Base-by-base conservation (phyloP, 2,329 filamentous ascomycete species). In the Rhynchosporium secalis region DNA sequence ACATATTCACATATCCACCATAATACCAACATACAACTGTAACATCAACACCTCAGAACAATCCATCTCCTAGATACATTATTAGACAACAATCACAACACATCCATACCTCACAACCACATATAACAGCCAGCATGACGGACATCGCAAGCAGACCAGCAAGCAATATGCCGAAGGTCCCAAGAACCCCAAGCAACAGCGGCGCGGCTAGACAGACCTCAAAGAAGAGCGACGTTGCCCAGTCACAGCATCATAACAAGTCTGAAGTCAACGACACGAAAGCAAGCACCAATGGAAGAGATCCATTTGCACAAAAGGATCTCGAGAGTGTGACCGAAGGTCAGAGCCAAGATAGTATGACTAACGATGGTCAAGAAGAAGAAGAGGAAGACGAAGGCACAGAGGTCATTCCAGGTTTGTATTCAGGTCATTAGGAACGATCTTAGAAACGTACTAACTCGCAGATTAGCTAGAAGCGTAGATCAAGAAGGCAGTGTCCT, bases 401-500 rank as follows among this genome's bases (percentile, higher is more conserved):
- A 51, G 59, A 61, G 29, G 59, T 59, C 10, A 59, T 48, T 15
- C 47, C 46, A 29, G 46, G 26, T 58, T 29, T 36, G 49, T 54
- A 40, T 20, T 1, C 20, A 20, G 1, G 20, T 20, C 20, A 20
- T 10, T 40, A 1, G 1, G 8, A 38, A 9, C 20, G 6, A n/a
- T 20, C 43, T 12, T 36, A 3, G 2, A 40, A 13, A 2, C 36
- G 36, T 26, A 54, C 36, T 54, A 4, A 54, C n/a, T 26, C 15
- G 20, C 2, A 2, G 5, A 40, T 13, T 10, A 45, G 67, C 66
- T 4, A 69, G 70, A 26, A 68, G 52, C 47, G 66, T 72, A 65
- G 83, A 83, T 68, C 77, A 80, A 64, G 75, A 81, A 31, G 82
- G 82, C 57, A 80, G 83, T 68, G 82, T 84, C 63, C 71, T 83